phyloP scores from a whole-genome alignment of 495 filamentous ascomycete genomes.

The Symbiotaphrina buchneri region DNA sequence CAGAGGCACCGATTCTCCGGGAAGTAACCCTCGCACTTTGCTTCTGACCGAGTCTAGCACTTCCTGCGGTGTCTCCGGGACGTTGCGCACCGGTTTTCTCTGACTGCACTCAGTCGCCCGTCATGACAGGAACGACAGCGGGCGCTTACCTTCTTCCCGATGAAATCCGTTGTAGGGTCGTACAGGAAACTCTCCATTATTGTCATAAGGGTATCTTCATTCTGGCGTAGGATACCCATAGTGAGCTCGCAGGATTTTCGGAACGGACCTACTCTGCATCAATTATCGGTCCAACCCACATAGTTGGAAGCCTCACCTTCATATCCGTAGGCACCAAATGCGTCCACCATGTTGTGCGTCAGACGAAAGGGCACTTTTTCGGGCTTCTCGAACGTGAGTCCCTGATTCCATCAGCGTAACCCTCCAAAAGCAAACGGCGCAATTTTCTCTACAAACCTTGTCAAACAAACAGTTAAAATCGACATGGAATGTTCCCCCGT shows the following conservation, averaged over 20 bases:
- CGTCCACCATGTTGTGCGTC: slow-evolving; percentile 95
- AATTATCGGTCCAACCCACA: slow-evolving; percentile 5
- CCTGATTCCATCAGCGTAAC: slow-evolving; percentile 13
- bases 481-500: slow-evolving; percentile 87
- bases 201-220: slow-evolving; percentile 91
- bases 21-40: slow-evolving; percentile 68
- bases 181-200: slow-evolving; percentile 91
- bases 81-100: slow-evolving; percentile 31
- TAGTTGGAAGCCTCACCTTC: slow-evolving; percentile 19
- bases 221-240: slow-evolving; percentile 58
- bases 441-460: slow-evolving; percentile 22
- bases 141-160: slow-evolving; percentile 37
- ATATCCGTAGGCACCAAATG: slow-evolving; percentile 81
- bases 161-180: slow-evolving; percentile 87
- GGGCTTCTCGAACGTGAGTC: slow-evolving; percentile 82
- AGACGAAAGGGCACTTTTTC: slow-evolving; percentile 94
- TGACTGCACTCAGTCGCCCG: slow-evolving; percentile 14
- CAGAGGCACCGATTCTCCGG: slow-evolving; percentile 69
- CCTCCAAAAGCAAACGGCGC: slow-evolving; percentile 1
- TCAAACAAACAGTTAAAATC: slow-evolving; percentile 99
- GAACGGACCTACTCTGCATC: slow-evolving; percentile 42
- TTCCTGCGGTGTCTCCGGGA: slow-evolving; percentile 69
- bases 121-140: slow-evolving; percentile 1
- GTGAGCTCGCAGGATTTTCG: slow-evolving; percentile 78
- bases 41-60: slow-evolving; percentile 74